Base-by-base conservation (phyloP, 176 grass and related monocot species). In the Saccharum officinarum region DNA sequence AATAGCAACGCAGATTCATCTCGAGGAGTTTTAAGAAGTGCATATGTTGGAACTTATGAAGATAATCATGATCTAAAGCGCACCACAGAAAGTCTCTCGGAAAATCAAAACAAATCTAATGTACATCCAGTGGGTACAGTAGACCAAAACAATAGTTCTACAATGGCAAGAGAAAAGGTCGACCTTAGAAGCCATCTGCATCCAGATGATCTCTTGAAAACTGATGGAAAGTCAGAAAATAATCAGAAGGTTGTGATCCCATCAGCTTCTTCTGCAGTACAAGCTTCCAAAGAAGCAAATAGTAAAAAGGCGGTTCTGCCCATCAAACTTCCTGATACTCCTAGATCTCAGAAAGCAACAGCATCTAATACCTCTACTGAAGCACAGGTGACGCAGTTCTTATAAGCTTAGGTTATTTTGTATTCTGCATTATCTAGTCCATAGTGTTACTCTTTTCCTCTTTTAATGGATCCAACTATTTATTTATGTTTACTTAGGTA, bases 1-100 rank as follows among this genome's bases (percentile, higher is more conserved):
- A 89, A 81, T 54, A 89, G 37, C 45, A 89, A 73, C 59, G 22
- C 18, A 41, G 87, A 85, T 90, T 87, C 80, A 75, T 74, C 80
- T 82, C 41, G 10, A 31, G 81, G 34, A 15, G 79, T 75, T 86
- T 85, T 78, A 76, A 80, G 55, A 45, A 78, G 85, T 47, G 72
- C 92, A 76, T 41, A 63, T 71, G 66, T 72, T 69, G 75, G 79
- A 37, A 62, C 62, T 28, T 75, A 69, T 52, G 77, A 68, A 38
- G 70, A 66, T 28, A 54, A 55, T 44, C 73, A 63, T 42, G 61
- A 30, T 76, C 59, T 67, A 76, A 77, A 65, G 13, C 59, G 12
- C 75, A 54, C 60, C 79, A 76, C 13, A 47, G 25, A 20, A 60
- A 80, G 82, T 80, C 36, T 77, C 63, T 50, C 41, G 69, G 71